Conservation (phyloP, 192 early-diverging fungal genomes). For the Phycomyces nitens region DNA sequence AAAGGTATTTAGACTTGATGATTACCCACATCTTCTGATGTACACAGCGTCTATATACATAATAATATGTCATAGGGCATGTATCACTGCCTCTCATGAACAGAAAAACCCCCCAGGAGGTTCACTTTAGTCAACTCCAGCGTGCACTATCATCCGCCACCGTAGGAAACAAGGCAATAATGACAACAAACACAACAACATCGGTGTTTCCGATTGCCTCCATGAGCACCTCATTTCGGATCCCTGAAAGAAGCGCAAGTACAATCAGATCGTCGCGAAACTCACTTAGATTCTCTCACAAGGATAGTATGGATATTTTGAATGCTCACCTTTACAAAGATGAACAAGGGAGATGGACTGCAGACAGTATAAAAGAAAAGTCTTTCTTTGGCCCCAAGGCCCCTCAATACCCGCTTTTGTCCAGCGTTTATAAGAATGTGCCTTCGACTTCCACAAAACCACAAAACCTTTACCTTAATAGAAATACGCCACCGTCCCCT, state of each 20-base stretch:
- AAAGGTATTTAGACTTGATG: background rate
- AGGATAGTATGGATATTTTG: background rate
- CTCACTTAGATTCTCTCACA: background rate
- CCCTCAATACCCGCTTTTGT: background rate
- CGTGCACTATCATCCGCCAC: background rate
- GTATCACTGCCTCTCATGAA: background rate
- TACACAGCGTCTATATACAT: background rate
- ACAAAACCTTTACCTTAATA: background rate
- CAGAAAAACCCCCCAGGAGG: background rate
- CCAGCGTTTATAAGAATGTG: background rate
- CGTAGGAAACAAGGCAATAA: background rate
- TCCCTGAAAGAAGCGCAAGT: background rate
- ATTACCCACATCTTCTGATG: background rate
- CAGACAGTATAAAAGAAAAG: background rate
- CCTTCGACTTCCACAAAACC: background rate
- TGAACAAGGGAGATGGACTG: background rate
- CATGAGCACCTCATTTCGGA: background rate
- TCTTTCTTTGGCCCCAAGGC: background rate
- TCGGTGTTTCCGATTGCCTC: background rate
- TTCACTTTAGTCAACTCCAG: background rate
- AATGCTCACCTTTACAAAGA: background rate
- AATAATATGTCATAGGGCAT: background rate
- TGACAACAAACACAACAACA: background rate
- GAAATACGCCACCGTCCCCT: background rate
- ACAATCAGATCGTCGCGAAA: background rate